These are phyloP conservation scores for Sphagnum fallax DNA, from an alignment of 228 moss, liverwort and hornwort species.

Conservation along the genomic window DNA sequence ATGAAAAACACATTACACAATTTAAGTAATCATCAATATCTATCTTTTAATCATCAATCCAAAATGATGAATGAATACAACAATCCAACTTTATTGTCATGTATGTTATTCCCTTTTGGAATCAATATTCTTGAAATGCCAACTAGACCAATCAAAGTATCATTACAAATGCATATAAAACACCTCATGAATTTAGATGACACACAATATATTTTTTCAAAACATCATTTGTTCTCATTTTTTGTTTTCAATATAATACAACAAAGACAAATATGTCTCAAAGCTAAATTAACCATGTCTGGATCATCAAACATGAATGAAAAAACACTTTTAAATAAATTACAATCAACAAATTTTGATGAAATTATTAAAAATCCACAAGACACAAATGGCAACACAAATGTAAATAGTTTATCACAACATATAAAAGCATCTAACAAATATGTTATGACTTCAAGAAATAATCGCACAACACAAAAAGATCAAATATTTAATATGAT, in stretches of 20 bases:
- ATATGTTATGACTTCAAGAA: neutral
- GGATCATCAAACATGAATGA: neutral
- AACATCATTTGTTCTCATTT: neutral
- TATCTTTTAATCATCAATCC: neutral
- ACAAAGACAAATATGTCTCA: neutral
- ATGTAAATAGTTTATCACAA: neutral
- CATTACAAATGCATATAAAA: neutral
- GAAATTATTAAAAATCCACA: neutral
- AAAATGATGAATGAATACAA: neutral
- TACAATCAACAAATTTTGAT: neutral
- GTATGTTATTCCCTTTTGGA: neutral
- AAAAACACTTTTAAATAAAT: neutral
- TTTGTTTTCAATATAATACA: neutral
- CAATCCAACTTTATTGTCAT: neutral
- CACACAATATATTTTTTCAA: neutral
- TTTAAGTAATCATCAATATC: neutral
- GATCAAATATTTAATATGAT: neutral
- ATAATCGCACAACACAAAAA: neutral
- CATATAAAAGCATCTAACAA: neutral
- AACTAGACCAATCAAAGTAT: neutral
- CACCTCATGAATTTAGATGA: neutral
- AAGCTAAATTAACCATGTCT: neutral
- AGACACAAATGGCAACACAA: neutral
- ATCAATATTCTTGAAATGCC: neutral
- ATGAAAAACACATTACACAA: neutral